Percentiles rank a stretch among this genome's conserved stretches.
Evolutionary conservation across 176 grass and related monocot species (phyloP).

Genomic region (Juncus effusus): DNA sequence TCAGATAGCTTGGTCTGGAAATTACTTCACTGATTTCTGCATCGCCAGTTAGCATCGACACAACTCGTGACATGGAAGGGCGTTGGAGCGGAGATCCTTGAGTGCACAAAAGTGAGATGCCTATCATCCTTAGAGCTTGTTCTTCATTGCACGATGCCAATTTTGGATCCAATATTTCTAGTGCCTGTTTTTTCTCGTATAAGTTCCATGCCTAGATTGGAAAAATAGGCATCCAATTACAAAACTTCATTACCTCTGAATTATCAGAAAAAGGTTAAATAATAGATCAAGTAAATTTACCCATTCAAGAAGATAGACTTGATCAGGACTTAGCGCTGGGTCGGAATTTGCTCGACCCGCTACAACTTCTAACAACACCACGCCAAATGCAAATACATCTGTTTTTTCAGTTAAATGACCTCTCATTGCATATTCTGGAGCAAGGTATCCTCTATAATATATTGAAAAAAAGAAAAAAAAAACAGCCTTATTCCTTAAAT

Average conservation of each 20-base stretch:
- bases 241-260: neutral
- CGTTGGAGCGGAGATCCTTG: slow-evolving; percentile 45
- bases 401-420: slow-evolving; percentile 79
- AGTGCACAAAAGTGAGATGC: slow-evolving; percentile 56
- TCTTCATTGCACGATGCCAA: slow-evolving; percentile 34
- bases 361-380: slow-evolving; percentile 57
- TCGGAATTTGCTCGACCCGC: slow-evolving; percentile 72
- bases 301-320: slow-evolving; percentile 83
- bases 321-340: slow-evolving; percentile 25
- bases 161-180: slow-evolving; percentile 52
- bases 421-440: slow-evolving; percentile 84
- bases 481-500: neutral
- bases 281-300: slow-evolving; percentile 32
- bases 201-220: slow-evolving; percentile 55
- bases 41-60: slow-evolving; percentile 47
- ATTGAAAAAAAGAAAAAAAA: slow-evolving; percentile 3
- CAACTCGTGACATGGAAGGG: slow-evolving; percentile 63
- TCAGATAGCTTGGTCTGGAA: slow-evolving; percentile 56
- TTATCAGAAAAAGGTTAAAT: neutral
- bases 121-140: slow-evolving; percentile 43
- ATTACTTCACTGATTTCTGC: slow-evolving; percentile 32
- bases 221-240: neutral
- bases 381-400: slow-evolving; percentile 68
- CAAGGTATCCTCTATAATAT: slow-evolving; percentile 68
- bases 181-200: slow-evolving; percentile 40